These are phyloP conservation scores for Eucalyptus sp. DNA, from an alignment of 345 rosid species.

Conservation along the genomic window DNA sequence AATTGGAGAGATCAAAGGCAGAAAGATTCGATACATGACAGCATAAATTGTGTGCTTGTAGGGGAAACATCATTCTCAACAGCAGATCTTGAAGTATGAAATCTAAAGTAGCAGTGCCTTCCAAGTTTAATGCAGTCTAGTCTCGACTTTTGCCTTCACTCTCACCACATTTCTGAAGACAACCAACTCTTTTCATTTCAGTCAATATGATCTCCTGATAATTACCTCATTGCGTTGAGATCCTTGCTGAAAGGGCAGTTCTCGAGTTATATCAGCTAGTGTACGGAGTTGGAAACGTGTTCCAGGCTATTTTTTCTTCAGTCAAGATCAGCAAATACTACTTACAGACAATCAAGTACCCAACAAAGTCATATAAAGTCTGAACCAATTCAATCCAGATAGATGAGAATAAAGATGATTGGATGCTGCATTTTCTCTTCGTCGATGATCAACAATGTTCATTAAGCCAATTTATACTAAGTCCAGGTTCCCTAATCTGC, in stretches of 20 bases:
- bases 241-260: not conserved
- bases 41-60: not conserved
- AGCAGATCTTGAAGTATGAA: not conserved
- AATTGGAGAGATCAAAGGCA: not conserved
- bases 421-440: not conserved
- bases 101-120: not conserved
- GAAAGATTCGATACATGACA: not conserved
- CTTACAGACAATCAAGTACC: not conserved
- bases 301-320: not conserved
- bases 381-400: not conserved
- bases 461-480: not conserved
- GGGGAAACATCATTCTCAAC: not conserved
- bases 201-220: not conserved
- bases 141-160: not conserved
- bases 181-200: not conserved
- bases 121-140: not conserved
- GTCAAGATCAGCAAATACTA: not conserved
- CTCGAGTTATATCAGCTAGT: not conserved
- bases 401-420: not conserved
- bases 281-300: not conserved
- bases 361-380: not conserved
- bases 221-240: not conserved
- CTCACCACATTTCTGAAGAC: not conserved
- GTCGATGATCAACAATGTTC: not conserved
- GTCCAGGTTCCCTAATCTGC: not conserved